A percentile compares a stretch with the other conserved stretches of the same genome.
Evolutionary conservation across 176 grass and related monocot genomes (phyloP).

Genomic region (Alopecurus myosuroides): DNA sequence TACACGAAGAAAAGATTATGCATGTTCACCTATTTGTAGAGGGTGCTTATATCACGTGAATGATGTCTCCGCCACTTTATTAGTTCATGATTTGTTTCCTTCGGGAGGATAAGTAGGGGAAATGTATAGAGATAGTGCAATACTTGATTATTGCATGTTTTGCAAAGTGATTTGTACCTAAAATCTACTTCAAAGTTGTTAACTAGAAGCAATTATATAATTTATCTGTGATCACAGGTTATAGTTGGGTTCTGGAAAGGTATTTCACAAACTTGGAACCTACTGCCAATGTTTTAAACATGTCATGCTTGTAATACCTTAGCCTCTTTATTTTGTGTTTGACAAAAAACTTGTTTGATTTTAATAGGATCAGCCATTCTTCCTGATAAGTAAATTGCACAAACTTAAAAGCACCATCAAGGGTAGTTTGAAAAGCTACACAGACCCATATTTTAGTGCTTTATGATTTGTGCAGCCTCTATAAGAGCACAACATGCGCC

Average conservation of each 20-base stretch:
- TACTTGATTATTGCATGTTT: neutral
- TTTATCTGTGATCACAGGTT: neutral
- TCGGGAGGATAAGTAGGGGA: neutral
- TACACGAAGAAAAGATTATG: slow-evolving; percentile 8
- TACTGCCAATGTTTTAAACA: neutral
- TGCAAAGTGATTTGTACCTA: neutral
- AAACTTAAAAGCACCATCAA: neutral
- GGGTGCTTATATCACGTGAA: slow-evolving; percentile 5
- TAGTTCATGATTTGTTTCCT: neutral
- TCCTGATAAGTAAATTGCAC: neutral
- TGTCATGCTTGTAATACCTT: too few relatives aligned
- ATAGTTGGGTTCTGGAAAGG: neutral
- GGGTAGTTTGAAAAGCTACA: neutral
- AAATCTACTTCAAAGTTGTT: neutral
- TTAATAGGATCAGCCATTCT: too few relatives aligned
- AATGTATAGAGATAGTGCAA: neutral
- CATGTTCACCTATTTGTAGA: neutral
- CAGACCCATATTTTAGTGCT: neutral
- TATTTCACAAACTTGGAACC: neutral
- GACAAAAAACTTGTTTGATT: too few relatives aligned
- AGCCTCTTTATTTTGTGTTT: too few relatives aligned
- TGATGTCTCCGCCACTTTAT: neutral
- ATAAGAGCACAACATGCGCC: too few relatives aligned
- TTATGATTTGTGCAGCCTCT: too few relatives aligned
- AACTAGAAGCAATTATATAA: neutral